A percentile compares a stretch with the other conserved stretches of the same genome.
These are phyloP conservation scores for Spencermartinsiella europaea DNA, from an alignment of 805 yeast genomes.

Conservation along the genomic window DNA sequence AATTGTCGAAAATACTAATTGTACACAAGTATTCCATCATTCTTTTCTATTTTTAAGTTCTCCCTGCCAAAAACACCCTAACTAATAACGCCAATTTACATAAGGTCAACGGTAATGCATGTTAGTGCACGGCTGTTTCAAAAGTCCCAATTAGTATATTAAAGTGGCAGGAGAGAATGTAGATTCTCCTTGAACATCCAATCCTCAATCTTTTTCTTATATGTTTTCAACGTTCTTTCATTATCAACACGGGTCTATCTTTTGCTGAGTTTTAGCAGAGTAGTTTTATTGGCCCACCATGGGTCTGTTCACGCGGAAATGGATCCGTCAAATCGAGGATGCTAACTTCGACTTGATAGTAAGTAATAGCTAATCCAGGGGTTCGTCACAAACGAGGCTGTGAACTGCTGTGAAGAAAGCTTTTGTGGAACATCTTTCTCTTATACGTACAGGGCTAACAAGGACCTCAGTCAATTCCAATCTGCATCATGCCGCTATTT, in stretches of 20 bases:
- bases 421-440: neutral
- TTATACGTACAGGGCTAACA: no score
- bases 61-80: no score
- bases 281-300: constrained; percentile 2
- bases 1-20: no score
- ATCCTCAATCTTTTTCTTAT: neutral
- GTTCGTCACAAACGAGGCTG: neutral
- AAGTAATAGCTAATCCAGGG: constrained; percentile 3
- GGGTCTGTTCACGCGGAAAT: constrained; percentile 19
- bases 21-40: no score
- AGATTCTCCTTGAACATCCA: neutral
- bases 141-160: neutral
- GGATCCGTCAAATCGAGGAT: constrained; percentile 22
- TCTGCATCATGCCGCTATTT: constrained; percentile 23
- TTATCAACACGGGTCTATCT: neutral
- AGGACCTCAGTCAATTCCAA: constrained; percentile 21
- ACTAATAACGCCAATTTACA: no score
- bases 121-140: no score
- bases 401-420: neutral
- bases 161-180: neutral
- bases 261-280: neutral
- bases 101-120: no score
- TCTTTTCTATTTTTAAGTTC: no score
- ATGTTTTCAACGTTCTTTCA: neutral
- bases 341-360: constrained; percentile 20